Evolutionary conservation across 257 asterid genomes (phyloP), one percentile per base, ranked within the genome.

Genomic region (Mitragyna speciosa): DNA sequence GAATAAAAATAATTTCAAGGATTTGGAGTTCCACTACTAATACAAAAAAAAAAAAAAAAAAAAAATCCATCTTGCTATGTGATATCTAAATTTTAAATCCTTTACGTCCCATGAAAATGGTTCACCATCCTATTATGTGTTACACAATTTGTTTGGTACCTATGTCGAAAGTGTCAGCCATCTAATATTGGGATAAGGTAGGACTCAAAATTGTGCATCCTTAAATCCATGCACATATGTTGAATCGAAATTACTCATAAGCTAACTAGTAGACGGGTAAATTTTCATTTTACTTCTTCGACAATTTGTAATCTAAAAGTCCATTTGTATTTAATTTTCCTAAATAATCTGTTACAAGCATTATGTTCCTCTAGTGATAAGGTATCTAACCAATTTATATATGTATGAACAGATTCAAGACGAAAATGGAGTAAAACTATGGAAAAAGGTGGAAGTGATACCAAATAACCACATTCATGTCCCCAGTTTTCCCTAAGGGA

Each of bases 381-480:
- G 16, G 8, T 66, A 6, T 3, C 33, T 7, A 20, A 41, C 14
- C 26, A 17, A 45, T 26, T 12, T 9, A n/a, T 52, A 8, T 49
- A 39, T 52, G 14, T 49, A 39, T 24, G 28, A 73, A 22, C 80
- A 86, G 89, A 77, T 86, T 20, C 43, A 30, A 10, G 86, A 70
- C 43, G 72, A 79, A 43, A 71, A 87, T 6, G 87, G 90, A 70
- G 85, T 41, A 39, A 85, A 83, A 54, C 59, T 72, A 8, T 87
- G 90, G 90, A 83, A 83, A 59, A 78, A 70, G 36, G 88, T 85
- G 7, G 78, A 87, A 43, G 88, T 87, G 75, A 85, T 81, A 2
- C 69, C 56, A 33, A 36, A 78, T 71, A 84, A 85, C 16, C 90
- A 87, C 63, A 59, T 87, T 30, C 49, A 58, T 15, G 58, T 78